Base-by-base conservation (phyloP, 306 rosid species). In the Malus asiatica region DNA sequence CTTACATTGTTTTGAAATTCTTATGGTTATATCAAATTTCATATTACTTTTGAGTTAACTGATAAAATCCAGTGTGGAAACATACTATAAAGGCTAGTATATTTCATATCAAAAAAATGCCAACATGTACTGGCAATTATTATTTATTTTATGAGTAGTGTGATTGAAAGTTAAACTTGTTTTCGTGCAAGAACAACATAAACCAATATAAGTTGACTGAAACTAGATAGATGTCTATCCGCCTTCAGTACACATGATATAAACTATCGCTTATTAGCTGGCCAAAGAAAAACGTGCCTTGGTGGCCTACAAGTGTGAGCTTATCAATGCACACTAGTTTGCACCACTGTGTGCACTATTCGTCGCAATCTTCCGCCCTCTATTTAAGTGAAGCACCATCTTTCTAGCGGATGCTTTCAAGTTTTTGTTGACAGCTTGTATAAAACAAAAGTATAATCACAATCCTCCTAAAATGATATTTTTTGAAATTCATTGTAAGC, bases 31-130 rank as follows among this genome's bases (percentile, higher is more conserved):
- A 46, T 23, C 33, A 6, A 22, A 38, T 42, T 22, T 51, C 62
- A 72, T 46, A 60, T 74, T 68, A 8, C 61, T 48, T 48, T 48
- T 69, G 69, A 77, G 67, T 57, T 35, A 78, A 51, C 44, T 82
- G 20, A 44, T 19, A 11, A 13, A 32, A 27, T 48, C 45, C 12
- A 3, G 0, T 0, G 45, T 15, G 15, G 46, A 23, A 9, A 74
- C 20, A 6, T 44, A 29, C 13, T 60, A 12, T 73, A 23, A 40
- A 57, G 25, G 25, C 44, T 45, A 74, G 30, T 62, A 73, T 42
- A 25, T 70, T 15, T 5, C 51, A 23, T 35, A n/a, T 22, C 8
- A 18, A 40, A 64, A 15, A n/a, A 22, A 18, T 5, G 38, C 35
- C 38, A 9, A 22, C 20, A 38, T 4, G 25, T 51, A 51, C 6